Conservation (phyloP, 441 rosid species). For the Populus hybrid region DNA sequence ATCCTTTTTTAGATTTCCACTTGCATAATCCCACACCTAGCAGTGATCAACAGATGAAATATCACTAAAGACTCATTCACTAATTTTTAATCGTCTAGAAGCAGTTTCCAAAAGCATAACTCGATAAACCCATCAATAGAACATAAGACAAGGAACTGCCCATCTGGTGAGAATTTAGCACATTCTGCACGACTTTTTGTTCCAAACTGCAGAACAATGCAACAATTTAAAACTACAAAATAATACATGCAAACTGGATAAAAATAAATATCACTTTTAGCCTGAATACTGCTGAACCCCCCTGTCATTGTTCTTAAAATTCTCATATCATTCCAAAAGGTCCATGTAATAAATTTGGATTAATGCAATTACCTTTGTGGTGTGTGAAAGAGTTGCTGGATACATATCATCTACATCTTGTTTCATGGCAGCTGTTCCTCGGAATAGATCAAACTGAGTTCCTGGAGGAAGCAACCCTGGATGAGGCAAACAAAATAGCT, state of each 20-base stretch:
- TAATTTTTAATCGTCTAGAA: constrained; percentile 4
- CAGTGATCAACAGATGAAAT: constrained; percentile 20
- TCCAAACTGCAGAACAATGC: constrained; percentile 42
- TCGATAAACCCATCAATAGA: constrained; percentile 99
- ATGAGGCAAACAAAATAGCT: constrained; percentile 21
- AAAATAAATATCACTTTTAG: neutral
- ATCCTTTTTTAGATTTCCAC: constrained; percentile 98
- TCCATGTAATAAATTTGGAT: neutral
- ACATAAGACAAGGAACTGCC: constrained; percentile 94
- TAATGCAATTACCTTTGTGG: constrained; percentile 60
- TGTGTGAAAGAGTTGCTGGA: constrained; percentile 83
- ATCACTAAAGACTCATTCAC: constrained; percentile 18
- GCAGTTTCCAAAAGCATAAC: constrained; percentile 33
- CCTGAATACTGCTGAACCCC: neutral
- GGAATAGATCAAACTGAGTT: constrained; percentile 97
- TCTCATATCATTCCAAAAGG: neutral
- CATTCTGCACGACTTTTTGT: constrained; percentile 73
- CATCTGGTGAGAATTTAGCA: constrained; percentile 79
- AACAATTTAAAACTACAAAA: neutral
- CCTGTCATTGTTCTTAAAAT: constrained; percentile 1
- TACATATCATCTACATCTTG: constrained; percentile 97
- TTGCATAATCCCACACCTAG: constrained; percentile 98
- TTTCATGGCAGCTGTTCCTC: constrained; percentile 99
- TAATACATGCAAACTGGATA: constrained; percentile 4
- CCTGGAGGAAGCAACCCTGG: constrained; percentile 99